Evolutionary conservation across 805 yeast genomes (phyloP), one percentile per base, ranked within the genome.

Genomic region (Vanderwaltozyma tropicalis): DNA sequence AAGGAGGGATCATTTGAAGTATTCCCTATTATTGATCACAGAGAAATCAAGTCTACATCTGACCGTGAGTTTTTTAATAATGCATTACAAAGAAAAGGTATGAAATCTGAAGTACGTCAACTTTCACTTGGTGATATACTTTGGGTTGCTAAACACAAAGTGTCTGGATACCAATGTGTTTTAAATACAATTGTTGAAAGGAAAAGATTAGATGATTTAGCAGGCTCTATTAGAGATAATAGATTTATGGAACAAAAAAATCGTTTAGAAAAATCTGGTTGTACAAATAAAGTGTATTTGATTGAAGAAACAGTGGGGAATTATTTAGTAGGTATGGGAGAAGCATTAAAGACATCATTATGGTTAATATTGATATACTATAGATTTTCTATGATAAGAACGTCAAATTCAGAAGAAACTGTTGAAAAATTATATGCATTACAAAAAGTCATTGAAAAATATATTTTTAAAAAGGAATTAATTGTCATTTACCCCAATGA

Each of bases 141-240:
- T 9, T 92, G 97, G 98, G 68, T 87, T 3, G 98, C 96, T 0
- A 69, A 71, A 39, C 72, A 86, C 50, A 71, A 64, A 37, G 47
- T 42, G 0, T 71, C 83, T 0, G 68, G 71, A 1, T 69, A 71
- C 37, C 78, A 78, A 38, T 85, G 78, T 4, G 80, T 84, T 1
- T 60, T 92, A 14, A 82, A 89, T 54, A 78, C 75, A 43, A 80
- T 92, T n/a, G 71, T 89, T 32, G 99, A 92, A 62, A 68, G 99
- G 28, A 92, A 92, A 59, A 64, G 96, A 39, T 59, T 88, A 31
- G 94, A 85, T 53, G 99, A 92, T 66, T 69, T 92, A 49, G 81
- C 81, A 0, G 53, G 67, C 25, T 83, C 95, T 36, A 86, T 92
- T 32, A 71, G 72, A 42, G 99, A 92, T 59, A 95, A 95, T 2